Conservation (phyloP, 2,329 filamentous ascomycete genomes). For the Pseudocercospora fuligena region DNA sequence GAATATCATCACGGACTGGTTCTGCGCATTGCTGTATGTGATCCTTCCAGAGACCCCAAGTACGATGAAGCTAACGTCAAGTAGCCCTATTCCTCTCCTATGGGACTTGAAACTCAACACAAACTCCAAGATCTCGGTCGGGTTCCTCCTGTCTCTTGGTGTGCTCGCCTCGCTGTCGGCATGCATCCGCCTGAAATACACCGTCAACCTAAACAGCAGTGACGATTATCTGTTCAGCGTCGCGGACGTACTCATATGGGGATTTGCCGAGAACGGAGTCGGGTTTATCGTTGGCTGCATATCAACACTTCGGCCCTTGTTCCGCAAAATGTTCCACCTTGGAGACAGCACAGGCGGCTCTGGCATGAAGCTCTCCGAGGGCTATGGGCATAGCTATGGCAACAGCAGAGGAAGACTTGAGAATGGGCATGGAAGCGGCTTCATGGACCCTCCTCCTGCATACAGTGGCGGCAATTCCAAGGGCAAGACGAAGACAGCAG, state of each 20-base stretch:
- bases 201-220: conserved; percentile 40
- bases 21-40: conserved; percentile 41
- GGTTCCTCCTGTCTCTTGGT: conserved; percentile 45
- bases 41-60: too few relatives aligned
- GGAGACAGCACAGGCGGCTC: conserved; percentile 20
- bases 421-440: conserved; percentile 4
- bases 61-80: neutral
- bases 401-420: conserved; percentile 5
- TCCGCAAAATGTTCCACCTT: conserved; percentile 34
- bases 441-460: neutral
- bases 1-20: conserved; percentile 46
- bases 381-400: conserved; percentile 9
- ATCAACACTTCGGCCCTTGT: conserved; percentile 42
- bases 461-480: conserved; percentile 2
- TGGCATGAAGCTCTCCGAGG: conserved; percentile 16
- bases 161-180: conserved; percentile 41
- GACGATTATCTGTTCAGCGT: conserved; percentile 42
- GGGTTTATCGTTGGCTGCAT: conserved; percentile 44
- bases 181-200: conserved; percentile 44
- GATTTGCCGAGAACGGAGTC: conserved; percentile 44
- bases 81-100: conserved; percentile 47
- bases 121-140: conserved; percentile 47
- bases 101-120: conserved; percentile 50
- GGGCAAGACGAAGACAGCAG: conserved; percentile 22
- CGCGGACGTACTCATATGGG: conserved; percentile 45